phyloP scores from a whole-genome alignment of 345 rosid genomes.

The Reutealis trisperma region DNA sequence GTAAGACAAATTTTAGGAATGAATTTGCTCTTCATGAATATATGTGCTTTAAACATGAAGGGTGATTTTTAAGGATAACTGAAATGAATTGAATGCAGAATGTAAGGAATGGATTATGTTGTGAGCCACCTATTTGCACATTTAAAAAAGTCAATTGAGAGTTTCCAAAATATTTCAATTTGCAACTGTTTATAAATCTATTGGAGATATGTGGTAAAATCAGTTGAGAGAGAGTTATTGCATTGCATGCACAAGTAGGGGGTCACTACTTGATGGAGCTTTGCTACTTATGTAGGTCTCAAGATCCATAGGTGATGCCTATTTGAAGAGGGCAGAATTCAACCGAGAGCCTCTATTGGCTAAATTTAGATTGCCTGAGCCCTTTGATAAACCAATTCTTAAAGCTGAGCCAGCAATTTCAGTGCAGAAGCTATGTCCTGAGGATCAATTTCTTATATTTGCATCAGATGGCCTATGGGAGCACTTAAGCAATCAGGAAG shows the following conservation, averaged over 20 bases:
- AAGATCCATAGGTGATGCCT: constrained; percentile 96
- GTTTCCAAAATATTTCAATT: background rate
- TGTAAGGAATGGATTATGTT: too few relatives aligned
- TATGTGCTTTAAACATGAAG: background rate
- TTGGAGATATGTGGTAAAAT: background rate
- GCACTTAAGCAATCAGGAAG: constrained; percentile 91
- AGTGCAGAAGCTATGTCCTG: constrained; percentile 69
- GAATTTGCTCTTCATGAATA: background rate
- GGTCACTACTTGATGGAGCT: constrained; percentile 7
- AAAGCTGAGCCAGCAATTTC: constrained; percentile 80
- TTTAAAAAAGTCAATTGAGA: background rate
- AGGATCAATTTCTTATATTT: constrained; percentile 91
- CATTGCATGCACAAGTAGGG: background rate
- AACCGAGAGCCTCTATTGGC: constrained; percentile 79
- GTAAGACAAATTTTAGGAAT: background rate
- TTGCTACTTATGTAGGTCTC: constrained; percentile 56
- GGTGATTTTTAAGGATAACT: too few relatives aligned
- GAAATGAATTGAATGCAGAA: background rate
- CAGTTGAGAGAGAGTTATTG: background rate
- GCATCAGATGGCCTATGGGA: constrained; percentile 99
- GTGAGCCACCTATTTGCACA: background rate
- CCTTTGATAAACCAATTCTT: constrained; percentile 78
- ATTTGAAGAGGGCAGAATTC: constrained; percentile 83
- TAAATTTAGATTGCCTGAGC: constrained; percentile 72
- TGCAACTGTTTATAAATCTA: background rate